Conservation (phyloP, 768 basidiomycete genomes). For the Suillus occidentalis region DNA sequence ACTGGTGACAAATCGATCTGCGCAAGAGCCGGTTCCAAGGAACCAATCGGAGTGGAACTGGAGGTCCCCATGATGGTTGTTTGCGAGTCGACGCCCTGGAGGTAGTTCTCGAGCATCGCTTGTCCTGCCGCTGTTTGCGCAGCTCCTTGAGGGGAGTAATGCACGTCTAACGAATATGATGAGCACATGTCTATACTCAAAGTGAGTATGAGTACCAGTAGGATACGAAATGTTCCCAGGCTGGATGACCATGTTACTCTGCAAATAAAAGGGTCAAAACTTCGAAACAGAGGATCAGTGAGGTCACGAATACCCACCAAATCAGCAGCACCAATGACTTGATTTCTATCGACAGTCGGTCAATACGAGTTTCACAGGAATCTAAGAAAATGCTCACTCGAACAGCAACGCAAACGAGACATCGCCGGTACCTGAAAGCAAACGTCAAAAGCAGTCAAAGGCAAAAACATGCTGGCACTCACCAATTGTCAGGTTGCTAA, state of each 20-base stretch:
- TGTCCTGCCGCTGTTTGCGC: slow-evolving; percentile 52
- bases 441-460: slow-evolving; percentile 20
- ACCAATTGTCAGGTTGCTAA: slow-evolving; percentile 41
- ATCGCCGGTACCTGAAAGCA: slow-evolving; percentile 57
- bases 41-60: slow-evolving; percentile 57
- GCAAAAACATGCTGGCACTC: slow-evolving; percentile 2
- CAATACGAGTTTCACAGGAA: neutral
- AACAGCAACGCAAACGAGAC: slow-evolving; percentile 62
- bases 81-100: slow-evolving; percentile 59
- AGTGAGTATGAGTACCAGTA: slow-evolving; percentile 40
- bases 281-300: neutral
- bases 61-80: slow-evolving; percentile 57
- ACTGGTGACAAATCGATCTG: slow-evolving; percentile 60
- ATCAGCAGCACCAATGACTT: slow-evolving; percentile 58
- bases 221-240: slow-evolving; percentile 59
- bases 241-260: slow-evolving; percentile 56
- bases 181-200: neutral
- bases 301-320: slow-evolving; percentile 37
- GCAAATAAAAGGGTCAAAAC: neutral
- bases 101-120: slow-evolving; percentile 60
- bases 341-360: slow-evolving; percentile 34
- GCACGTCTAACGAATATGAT: slow-evolving; percentile 43
- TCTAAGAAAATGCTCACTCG: slow-evolving; percentile 37
- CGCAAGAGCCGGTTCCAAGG: slow-evolving; percentile 60
- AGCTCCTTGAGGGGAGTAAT: slow-evolving; percentile 57